Evolutionary conservation across 2,329 filamentous ascomycete species (phyloP).

Genomic region (Aspergillus sp.): DNA sequence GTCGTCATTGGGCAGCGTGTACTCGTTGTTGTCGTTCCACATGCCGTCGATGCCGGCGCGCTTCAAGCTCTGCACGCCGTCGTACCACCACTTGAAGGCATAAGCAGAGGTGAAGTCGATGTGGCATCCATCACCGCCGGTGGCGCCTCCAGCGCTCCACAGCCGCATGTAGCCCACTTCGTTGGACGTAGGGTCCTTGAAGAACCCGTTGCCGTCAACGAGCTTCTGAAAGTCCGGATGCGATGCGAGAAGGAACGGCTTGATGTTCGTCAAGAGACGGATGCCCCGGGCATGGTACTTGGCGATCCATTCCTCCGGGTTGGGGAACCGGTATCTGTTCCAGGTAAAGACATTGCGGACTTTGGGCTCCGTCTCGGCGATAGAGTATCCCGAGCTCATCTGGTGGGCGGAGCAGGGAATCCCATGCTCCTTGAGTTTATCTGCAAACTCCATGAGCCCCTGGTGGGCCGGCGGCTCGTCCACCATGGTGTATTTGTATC

Average conservation of each 20-base stretch:
- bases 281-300: constrained; percentile 65
- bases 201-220: constrained; percentile 59
- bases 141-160: constrained; percentile 71
- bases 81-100: constrained; percentile 70
- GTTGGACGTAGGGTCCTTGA: constrained; percentile 57
- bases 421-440: constrained; percentile 61
- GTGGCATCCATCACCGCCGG: constrained; percentile 68
- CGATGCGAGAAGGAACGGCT: constrained; percentile 67
- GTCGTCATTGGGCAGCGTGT: constrained; percentile 63
- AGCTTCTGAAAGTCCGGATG: constrained; percentile 67
- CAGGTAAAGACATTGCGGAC: constrained; percentile 71
- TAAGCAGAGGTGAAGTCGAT: constrained; percentile 70
- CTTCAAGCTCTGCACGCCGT: constrained; percentile 63
- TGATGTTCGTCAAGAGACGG: constrained; percentile 68
- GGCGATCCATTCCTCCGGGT: constrained; percentile 63
- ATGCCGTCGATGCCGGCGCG: constrained; percentile 68
- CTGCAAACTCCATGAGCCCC: constrained; percentile 60
- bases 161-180: constrained; percentile 59
- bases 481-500: constrained; percentile 60
- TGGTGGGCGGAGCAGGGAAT: constrained; percentile 72
- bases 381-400: constrained; percentile 71
- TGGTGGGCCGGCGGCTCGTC: constrained; percentile 57
- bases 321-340: constrained; percentile 68
- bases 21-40: constrained; percentile 81
- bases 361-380: constrained; percentile 65